Conservation (phyloP, 495 filamentous ascomycete genomes). For the Poronia punctata region DNA sequence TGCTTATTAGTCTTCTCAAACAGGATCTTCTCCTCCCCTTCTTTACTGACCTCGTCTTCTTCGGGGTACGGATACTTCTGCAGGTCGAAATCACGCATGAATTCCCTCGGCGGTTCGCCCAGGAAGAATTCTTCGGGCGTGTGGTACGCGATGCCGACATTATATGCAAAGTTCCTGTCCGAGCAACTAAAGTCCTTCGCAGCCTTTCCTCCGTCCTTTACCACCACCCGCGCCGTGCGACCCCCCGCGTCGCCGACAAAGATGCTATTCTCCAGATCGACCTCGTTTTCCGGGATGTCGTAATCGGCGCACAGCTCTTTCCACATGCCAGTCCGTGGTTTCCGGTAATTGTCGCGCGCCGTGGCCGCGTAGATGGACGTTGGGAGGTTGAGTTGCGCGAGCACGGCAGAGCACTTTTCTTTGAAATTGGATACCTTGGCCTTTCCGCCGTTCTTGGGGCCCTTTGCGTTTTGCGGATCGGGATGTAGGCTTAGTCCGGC, state of each 20-base stretch:
- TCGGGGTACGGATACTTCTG: slow-evolving; percentile 25
- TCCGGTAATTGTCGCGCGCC: slow-evolving; percentile 69
- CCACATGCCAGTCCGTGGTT: slow-evolving; percentile 91
- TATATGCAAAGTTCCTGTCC: slow-evolving; percentile 79
- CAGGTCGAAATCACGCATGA: slow-evolving; percentile 61
- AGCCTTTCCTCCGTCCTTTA: slow-evolving; percentile 16
- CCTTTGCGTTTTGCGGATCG: slow-evolving; percentile 54
- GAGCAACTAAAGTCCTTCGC: slow-evolving; percentile 62
- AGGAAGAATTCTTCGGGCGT: slow-evolving; percentile 93
- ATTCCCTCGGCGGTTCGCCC: slow-evolving; percentile 52
- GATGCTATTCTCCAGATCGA: slow-evolving; percentile 62
- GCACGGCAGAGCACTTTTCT: slow-evolving; percentile 59
- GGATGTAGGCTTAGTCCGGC: slow-evolving; percentile 66
- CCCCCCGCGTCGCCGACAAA: slow-evolving; percentile 88
- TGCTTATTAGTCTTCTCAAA: slow-evolving; percentile 58
- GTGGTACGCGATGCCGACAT: slow-evolving; percentile 69
- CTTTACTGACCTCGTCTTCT: neutral
- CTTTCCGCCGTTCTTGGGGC: slow-evolving; percentile 50
- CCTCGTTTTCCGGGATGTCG: slow-evolving; percentile 53
- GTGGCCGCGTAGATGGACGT: slow-evolving; percentile 81
- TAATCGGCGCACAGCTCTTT: slow-evolving; percentile 68
- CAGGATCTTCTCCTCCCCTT: slow-evolving; percentile 8
- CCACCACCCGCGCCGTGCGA: slow-evolving; percentile 26
- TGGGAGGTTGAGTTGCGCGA: slow-evolving; percentile 68
- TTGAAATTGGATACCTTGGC: slow-evolving; percentile 71